Conservation (phyloP, 345 rosid genomes). For the Acer saccharum region DNA sequence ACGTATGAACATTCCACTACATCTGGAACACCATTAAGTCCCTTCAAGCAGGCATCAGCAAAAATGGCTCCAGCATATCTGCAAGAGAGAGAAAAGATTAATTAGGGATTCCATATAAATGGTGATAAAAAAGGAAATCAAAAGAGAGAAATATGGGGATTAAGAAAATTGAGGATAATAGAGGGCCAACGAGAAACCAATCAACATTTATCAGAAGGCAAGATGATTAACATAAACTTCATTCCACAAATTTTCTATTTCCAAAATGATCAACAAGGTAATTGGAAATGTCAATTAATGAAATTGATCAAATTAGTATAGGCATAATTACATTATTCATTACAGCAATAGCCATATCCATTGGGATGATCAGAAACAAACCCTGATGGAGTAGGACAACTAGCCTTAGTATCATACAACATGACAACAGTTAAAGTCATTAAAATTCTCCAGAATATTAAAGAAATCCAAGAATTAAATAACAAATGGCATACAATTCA, state of each 20-base stretch:
- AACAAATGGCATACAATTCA: neutral
- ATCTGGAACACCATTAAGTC: conserved; percentile 80
- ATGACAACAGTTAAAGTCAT: neutral
- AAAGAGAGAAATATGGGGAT: neutral
- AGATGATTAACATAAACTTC: neutral
- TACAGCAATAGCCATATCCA: neutral
- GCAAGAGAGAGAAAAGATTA: neutral
- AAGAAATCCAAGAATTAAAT: neutral
- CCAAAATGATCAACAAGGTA: neutral
- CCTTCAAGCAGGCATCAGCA: conserved; percentile 87
- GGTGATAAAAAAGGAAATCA: neutral
- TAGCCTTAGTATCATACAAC: neutral
- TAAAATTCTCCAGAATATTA: neutral
- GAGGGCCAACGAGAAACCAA: neutral
- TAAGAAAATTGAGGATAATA: neutral
- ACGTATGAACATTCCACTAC: conserved; percentile 79
- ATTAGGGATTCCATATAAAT: conserved; percentile 1
- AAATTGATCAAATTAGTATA: neutral
- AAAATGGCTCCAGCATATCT: conserved; percentile 91
- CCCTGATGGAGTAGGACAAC: neutral
- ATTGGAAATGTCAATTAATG: neutral
- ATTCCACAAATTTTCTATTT: neutral
- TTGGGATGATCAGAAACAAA: neutral
- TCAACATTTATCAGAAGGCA: neutral
- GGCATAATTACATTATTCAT: neutral